These are phyloP conservation scores for Polytolypa hystricis DNA, from an alignment of 2,329 filamentous ascomycete genomes.

Conservation along the genomic window DNA sequence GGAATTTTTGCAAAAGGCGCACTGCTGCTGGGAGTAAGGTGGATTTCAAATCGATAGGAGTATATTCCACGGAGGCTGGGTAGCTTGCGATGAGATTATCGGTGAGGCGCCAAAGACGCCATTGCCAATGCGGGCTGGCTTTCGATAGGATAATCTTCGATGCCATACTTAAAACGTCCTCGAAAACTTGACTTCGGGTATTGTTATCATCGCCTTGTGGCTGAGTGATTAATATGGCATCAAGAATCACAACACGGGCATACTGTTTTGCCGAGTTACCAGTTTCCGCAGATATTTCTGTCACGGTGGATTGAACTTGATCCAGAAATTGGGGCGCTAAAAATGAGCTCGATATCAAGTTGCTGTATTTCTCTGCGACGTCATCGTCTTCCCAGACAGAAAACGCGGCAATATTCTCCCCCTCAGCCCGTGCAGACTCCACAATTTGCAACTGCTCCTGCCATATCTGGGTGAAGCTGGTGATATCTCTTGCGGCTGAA, in stretches of 20 bases:
- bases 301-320: constrained; percentile 22
- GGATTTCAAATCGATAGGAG: constrained; percentile 13
- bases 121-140: constrained; percentile 26
- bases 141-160: constrained; percentile 21
- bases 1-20: constrained; percentile 20
- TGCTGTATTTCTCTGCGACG: constrained; percentile 26
- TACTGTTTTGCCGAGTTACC: constrained; percentile 13
- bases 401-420: constrained; percentile 16
- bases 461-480: constrained; percentile 31
- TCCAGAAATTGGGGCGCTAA: constrained; percentile 19
- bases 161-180: constrained; percentile 2
- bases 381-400: constrained; percentile 38
- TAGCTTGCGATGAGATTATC: constrained; percentile 24
- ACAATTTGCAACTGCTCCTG: constrained; percentile 26
- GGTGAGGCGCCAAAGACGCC: constrained; percentile 31
- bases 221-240: constrained; percentile 1
- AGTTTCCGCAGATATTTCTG: constrained; percentile 18
- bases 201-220: constrained; percentile 6
- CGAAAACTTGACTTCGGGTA: background rate
- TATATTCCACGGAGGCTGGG: constrained; percentile 14
- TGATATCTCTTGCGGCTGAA: constrained; percentile 29
- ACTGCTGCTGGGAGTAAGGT: constrained; percentile 20
- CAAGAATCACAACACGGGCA: constrained; percentile 3
- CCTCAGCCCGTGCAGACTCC: constrained; percentile 22
- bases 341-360: constrained; percentile 23